phyloP scores from a whole-genome alignment of 208 protist genomes.

The Zelonia costaricensis region DNA sequence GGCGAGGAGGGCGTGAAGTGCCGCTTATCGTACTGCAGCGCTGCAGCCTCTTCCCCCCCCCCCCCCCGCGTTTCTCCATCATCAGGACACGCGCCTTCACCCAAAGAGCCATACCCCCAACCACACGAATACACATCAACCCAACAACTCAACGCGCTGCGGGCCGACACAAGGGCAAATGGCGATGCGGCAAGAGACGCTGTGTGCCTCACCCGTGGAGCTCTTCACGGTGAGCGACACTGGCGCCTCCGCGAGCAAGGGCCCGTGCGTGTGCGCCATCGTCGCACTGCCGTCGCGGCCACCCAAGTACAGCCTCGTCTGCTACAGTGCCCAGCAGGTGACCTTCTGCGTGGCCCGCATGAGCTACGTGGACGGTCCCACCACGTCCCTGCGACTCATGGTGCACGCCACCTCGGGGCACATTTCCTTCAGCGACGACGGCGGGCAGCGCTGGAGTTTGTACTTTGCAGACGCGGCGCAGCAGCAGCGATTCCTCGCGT shows the following conservation, averaged over 20 bases:
- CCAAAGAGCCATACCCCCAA: no score
- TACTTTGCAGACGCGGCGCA: slow-evolving; percentile 47
- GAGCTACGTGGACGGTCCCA: slow-evolving; percentile 39
- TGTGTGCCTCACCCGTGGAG: slow-evolving; percentile 55
- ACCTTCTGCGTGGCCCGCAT: slow-evolving; percentile 63
- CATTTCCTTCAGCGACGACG: slow-evolving; percentile 71
- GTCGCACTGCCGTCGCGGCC: slow-evolving; percentile 46
- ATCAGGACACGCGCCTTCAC: no score
- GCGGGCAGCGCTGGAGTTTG: slow-evolving; percentile 48
- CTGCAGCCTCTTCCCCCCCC: no score
- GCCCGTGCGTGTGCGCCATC: slow-evolving; percentile 68
- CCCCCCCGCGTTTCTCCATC: no score
- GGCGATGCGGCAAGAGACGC: slow-evolving; percentile 64
- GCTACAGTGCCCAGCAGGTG: slow-evolving; percentile 70
- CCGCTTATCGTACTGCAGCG: no score
- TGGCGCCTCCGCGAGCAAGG: slow-evolving; percentile 47
- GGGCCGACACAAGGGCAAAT: no score
- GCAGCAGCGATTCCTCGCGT: slow-evolving; percentile 48
- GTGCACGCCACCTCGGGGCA: slow-evolving; percentile 49
- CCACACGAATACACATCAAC: not conserved
- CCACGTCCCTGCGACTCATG: slow-evolving; percentile 54
- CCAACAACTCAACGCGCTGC: no score
- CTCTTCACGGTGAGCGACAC: slow-evolving; percentile 51
- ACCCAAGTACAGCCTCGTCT: slow-evolving; percentile 80
- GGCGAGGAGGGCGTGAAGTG: no score